These are phyloP conservation scores for Fusarium sororula DNA, from an alignment of 2,329 filamentous ascomycete species.

Conservation along the genomic window DNA sequence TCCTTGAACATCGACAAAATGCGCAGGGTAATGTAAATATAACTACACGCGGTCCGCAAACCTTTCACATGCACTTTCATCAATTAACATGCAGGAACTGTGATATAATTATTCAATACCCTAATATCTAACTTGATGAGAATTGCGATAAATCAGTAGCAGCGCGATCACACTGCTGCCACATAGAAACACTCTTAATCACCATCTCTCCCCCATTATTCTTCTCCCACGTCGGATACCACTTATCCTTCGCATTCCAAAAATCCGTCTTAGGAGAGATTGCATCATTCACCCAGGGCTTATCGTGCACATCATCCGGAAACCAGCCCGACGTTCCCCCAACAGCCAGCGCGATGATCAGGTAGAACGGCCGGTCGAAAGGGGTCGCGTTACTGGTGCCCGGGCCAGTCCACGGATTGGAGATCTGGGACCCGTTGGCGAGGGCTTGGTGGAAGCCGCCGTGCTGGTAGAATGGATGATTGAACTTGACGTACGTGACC, in stretches of 20 bases:
- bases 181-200: not conserved
- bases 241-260: not conserved
- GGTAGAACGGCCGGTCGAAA: not conserved
- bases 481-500: not conserved
- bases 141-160: not conserved
- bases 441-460: not conserved
- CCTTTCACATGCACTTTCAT: rapidly evolving
- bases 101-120: rapidly evolving
- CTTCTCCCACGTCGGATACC: not conserved
- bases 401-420: not conserved
- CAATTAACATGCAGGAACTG: rapidly evolving
- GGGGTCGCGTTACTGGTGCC: not conserved
- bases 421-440: not conserved
- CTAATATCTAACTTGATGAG: not conserved
- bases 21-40: rapidly evolving
- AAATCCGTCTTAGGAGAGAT: not conserved
- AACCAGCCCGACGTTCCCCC: not conserved
- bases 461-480: not conserved
- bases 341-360: not conserved
- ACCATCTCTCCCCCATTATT: not conserved
- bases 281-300: not conserved
- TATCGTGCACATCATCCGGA: not conserved
- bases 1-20: not conserved
- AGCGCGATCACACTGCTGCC: not conserved
- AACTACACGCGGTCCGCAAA: no score